Evolutionary conservation across 768 basidiomycete genomes (phyloP).

Genomic region (Chalciporus piperatus): DNA sequence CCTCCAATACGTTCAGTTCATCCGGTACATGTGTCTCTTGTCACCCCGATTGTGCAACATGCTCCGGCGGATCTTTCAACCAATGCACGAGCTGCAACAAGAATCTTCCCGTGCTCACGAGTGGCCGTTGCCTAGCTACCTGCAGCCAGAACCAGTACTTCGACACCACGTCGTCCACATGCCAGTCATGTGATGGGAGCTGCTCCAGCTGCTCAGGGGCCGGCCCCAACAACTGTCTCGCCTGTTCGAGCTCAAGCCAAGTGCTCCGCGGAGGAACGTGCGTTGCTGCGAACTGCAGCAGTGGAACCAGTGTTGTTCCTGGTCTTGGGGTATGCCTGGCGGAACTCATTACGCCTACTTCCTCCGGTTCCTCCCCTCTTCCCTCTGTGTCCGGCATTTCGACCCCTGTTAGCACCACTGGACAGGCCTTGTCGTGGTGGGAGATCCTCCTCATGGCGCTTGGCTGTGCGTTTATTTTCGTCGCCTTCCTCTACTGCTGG

Average conservation of each 20-base stretch:
- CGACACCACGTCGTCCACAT: slow-evolving; percentile 59
- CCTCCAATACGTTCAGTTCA: slow-evolving; percentile 65
- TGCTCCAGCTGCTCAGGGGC: slow-evolving; percentile 78
- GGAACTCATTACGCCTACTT: slow-evolving; percentile 62
- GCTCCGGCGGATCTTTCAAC: slow-evolving; percentile 73
- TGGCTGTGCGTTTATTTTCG: slow-evolving; percentile 75
- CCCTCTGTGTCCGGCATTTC: slow-evolving; percentile 58
- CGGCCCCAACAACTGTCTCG: slow-evolving; percentile 66
- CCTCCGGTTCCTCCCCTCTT: slow-evolving; percentile 39
- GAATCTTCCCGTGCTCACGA: slow-evolving; percentile 66
- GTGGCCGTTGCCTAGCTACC: slow-evolving; percentile 75
- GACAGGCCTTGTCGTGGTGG: slow-evolving; percentile 66
- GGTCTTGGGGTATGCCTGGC: slow-evolving; percentile 78
- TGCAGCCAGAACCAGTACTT: slow-evolving; percentile 74
- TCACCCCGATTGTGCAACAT: slow-evolving; percentile 84
- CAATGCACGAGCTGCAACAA: slow-evolving; percentile 75
- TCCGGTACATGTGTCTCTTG: slow-evolving; percentile 69
- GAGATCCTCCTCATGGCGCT: slow-evolving; percentile 81
- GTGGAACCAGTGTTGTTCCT: slow-evolving; percentile 53
- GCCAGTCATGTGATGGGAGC: slow-evolving; percentile 69
- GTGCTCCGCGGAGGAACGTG: slow-evolving; percentile 69
- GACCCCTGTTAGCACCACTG: slow-evolving; percentile 42
- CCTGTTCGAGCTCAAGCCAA: slow-evolving; percentile 60
- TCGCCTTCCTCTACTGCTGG: slow-evolving; percentile 65
- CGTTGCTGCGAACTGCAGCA: slow-evolving; percentile 57